These are phyloP conservation scores for Serendipita sp. DNA, from an alignment of 768 basidiomycete species.

Conservation along the genomic window DNA sequence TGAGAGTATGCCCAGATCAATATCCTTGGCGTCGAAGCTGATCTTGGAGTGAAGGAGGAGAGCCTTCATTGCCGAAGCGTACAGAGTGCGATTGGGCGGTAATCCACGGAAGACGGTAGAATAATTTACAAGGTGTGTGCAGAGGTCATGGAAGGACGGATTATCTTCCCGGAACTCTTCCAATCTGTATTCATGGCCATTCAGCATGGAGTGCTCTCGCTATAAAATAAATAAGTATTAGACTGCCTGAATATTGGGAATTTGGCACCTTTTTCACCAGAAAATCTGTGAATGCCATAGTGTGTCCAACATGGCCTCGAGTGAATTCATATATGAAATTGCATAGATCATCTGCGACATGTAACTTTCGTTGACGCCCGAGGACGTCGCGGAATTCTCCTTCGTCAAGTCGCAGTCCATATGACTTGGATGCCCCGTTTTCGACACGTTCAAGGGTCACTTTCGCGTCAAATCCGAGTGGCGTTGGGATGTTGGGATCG, in stretches of 20 bases:
- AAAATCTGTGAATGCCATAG: neutral
- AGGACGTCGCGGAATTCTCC: neutral
- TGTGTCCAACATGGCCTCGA: neutral
- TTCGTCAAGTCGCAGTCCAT: neutral
- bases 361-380: neutral
- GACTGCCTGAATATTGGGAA: no score
- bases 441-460: neutral
- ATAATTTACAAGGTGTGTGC: neutral
- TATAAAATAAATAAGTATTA: no score
- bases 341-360: neutral
- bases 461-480: conserved; percentile 3
- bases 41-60: neutral
- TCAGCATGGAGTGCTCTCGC: no score
- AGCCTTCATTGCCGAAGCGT: neutral
- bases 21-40: neutral
- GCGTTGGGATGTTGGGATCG: neutral
- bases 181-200: no score
- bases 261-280: no score
- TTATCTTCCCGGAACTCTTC: no score
- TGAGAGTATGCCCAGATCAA: neutral
- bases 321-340: neutral
- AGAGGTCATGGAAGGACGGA: neutral
- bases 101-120: neutral
- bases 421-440: neutral
- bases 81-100: neutral